phyloP scores from a whole-genome alignment of 2,329 filamentous ascomycete species.

The Paecilomyces niveus region DNA sequence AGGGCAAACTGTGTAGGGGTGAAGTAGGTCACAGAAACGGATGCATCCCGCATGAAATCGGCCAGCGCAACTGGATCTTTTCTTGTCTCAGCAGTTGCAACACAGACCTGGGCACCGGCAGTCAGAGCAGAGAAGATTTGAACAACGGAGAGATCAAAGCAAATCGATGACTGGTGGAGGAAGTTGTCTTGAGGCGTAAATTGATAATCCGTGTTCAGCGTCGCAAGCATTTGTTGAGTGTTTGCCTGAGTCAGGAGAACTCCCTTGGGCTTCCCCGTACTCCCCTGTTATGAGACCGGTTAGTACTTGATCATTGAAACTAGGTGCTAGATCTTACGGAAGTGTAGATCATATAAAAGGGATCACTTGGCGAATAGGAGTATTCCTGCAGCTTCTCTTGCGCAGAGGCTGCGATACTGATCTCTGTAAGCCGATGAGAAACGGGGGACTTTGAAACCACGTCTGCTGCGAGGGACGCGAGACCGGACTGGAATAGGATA shows the following conservation, averaged over 20 bases:
- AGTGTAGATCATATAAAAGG: constrained; percentile 16
- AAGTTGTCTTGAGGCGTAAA: constrained; percentile 8
- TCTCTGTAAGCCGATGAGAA: neutral
- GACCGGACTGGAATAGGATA: constrained; percentile 6
- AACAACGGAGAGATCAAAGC: constrained; percentile 11
- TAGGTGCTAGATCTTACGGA: constrained; percentile 10
- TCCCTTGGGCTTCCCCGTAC: constrained; percentile 33
- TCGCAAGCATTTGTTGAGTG: constrained; percentile 14
- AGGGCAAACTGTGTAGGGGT: constrained; percentile 15
- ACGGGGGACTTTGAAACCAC: constrained; percentile 1
- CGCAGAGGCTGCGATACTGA: neutral
- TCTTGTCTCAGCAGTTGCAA: constrained; percentile 10
- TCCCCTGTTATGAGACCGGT: constrained; percentile 4
- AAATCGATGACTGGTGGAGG: constrained; percentile 10
- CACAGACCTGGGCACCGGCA: constrained; percentile 11
- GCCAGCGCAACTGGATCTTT: constrained; percentile 13
- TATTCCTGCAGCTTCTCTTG: neutral
- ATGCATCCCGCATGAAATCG: constrained; percentile 9
- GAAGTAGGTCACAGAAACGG: constrained; percentile 13
- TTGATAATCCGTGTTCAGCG: constrained; percentile 7
- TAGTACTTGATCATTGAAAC: neutral
- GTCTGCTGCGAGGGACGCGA: constrained; percentile 4
- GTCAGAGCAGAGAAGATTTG: constrained; percentile 15
- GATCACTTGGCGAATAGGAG: constrained; percentile 5
- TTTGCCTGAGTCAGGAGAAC: constrained; percentile 23